These are phyloP conservation scores for Ophiostoma quercus DNA, from an alignment of 2,329 filamentous ascomycete species.

Conservation along the genomic window DNA sequence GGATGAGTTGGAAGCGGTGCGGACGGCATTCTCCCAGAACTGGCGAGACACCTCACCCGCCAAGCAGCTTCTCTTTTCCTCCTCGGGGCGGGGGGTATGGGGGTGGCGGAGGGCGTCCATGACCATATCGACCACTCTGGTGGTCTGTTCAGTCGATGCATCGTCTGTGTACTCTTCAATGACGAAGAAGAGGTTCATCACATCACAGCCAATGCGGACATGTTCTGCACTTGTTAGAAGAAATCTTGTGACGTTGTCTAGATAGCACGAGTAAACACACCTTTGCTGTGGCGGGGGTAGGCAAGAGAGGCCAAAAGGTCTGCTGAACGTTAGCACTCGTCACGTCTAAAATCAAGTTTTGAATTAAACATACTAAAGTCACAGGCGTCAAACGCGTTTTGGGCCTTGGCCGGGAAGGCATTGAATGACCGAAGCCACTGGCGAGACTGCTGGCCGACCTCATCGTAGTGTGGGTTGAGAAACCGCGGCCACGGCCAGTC, in stretches of 20 bases:
- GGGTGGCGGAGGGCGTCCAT: constrained; percentile 29
- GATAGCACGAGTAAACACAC: neutral
- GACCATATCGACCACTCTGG: constrained; percentile 22
- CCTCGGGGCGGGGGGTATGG: constrained; percentile 23
- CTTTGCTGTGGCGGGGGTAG: neutral
- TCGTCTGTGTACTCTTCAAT: constrained; percentile 31
- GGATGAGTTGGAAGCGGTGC: constrained; percentile 27
- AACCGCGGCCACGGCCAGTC: constrained; percentile 27
- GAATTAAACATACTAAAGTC: constrained; percentile 20
- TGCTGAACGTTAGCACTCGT: neutral
- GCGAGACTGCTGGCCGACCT: constrained; percentile 18
- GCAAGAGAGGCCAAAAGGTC: constrained; percentile 23
- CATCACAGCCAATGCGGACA: constrained; percentile 27
- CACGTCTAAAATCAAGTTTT: neutral
- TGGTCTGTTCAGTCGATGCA: constrained; percentile 17
- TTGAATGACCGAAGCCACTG: constrained; percentile 27
- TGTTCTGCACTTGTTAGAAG: constrained; percentile 19
- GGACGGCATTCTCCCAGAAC: constrained; percentile 30
- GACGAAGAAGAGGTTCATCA: constrained; percentile 32
- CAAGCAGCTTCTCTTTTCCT: constrained; percentile 24
- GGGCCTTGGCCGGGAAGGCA: constrained; percentile 25
- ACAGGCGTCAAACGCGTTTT: constrained; percentile 28
- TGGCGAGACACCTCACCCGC: constrained; percentile 29
- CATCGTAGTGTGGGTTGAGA: constrained; percentile 25
- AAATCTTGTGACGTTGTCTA: too few relatives aligned